These are phyloP conservation scores for Capsicum pubescens DNA, from an alignment of 257 asterid species.

Conservation along the genomic window DNA sequence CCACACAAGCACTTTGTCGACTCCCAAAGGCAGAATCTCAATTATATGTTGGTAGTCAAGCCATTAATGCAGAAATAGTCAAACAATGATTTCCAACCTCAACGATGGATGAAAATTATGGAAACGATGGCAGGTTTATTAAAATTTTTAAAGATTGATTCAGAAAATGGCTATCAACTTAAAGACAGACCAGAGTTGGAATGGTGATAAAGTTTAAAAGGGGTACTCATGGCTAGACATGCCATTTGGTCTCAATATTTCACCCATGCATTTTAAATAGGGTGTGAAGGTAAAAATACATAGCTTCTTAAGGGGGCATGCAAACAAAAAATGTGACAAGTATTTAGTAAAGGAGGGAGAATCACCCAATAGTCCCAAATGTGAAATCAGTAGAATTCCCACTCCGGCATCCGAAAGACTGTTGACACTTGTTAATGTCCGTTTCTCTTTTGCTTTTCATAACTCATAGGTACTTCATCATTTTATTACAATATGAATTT, in stretches of 20 bases:
- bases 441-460: not conserved
- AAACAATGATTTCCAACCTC: not conserved
- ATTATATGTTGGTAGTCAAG: slow-evolving; percentile 1
- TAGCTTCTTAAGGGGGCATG: too few species aligned
- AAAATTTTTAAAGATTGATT: not conserved
- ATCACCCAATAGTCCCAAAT: too few species aligned
- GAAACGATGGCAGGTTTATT: not conserved
- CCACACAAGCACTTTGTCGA: not conserved
- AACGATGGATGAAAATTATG: not conserved
- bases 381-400: too few species aligned
- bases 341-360: too few species aligned
- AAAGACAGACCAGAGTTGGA: not conserved
- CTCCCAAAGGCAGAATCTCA: not conserved
- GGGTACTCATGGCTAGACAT: not conserved
- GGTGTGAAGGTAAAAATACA: too few species aligned
- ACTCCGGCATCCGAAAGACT: too few species aligned
- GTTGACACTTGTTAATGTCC: too few species aligned
- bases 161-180: not conserved
- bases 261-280: not conserved
- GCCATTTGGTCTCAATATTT: not conserved
- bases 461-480: not conserved
- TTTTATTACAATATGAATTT: not conserved
- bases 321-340: too few species aligned
- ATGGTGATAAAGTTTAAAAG: not conserved
- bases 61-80: not conserved